Evolutionary conservation across 345 rosid genomes (phyloP), one percentile per base, ranked within the genome.

Genomic region (Cardamine chenopodiifolia): DNA sequence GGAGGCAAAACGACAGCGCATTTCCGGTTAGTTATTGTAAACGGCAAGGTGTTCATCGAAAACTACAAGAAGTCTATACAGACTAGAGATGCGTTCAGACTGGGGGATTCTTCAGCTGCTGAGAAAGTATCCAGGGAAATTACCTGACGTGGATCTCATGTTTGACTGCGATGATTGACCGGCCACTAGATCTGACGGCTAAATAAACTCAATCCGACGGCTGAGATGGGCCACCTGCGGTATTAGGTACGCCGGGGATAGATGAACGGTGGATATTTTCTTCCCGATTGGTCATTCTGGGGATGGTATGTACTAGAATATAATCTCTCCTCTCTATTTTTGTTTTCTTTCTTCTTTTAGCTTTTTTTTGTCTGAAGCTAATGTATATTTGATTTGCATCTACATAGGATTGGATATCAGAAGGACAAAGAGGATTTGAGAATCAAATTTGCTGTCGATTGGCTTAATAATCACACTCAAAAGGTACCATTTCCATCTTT

Each of bases 371-470:
- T 47, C 66, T 31, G 31, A 56, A 71, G 72, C 20, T 59, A 60
- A 61, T 7, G 67, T 77, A 12, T 59, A 18, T 34, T 19, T 25
- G 2, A 1, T 17, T n/a, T 64, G n/a, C 65, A 6, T 8, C 6
- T 50, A 45, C 62, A 61, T 85, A 93, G 97, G 93, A 93, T 67
- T 93, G 98, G 98, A 65, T 83, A 35, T 64, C 42, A 28, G 98
- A 93, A 82, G 83, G 85, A 2, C 84, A 83, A 73, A 85, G 70
- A 81, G 93, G 90, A 23, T 93, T 82, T 70, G 83, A 86, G 73
- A 87, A 89, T 63, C 76, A 86, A 89, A 77, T 91, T 89, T 79
- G 92, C 97, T 4, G 97, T 89, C 29, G 86, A 89, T 22, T 89
- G 97, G 97, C 90, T 89, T 65, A 89, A 91, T 66, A 78, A 61